phyloP scores from a whole-genome alignment of 192 early-diverging fungal species.

The Spizellomyces sp. region DNA sequence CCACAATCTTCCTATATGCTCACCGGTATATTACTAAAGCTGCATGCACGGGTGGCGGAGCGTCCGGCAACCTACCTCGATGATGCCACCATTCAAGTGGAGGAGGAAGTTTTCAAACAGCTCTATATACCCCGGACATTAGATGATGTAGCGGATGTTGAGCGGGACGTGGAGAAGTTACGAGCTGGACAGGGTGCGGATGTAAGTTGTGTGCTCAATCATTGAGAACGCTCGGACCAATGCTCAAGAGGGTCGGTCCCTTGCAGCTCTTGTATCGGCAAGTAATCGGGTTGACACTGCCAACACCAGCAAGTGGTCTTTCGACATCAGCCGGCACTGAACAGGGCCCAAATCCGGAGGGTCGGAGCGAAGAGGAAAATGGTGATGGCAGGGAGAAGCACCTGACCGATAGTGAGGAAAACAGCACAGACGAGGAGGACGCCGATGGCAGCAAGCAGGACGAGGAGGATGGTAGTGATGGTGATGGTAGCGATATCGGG shows the following conservation, averaged over 20 bases:
- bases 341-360: too few species aligned
- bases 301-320: neutral
- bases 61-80: constrained; percentile 39
- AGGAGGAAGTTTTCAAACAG: constrained; percentile 91
- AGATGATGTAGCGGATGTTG: constrained; percentile 87
- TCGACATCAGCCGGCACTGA: neutral
- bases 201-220: neutral
- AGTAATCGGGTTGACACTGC: constrained; percentile 30
- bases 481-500: constrained; percentile 38
- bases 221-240: too few species aligned
- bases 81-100: constrained; percentile 46
- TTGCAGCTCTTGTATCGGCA: constrained; percentile 24
- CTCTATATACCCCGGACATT: constrained; percentile 90
- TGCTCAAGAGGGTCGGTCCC: neutral
- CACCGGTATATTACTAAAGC: constrained; percentile 4
- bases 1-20: too few species aligned
- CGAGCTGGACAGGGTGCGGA: constrained; percentile 74
- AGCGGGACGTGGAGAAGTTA: constrained; percentile 76
- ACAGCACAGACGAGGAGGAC: neutral
- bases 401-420: too few species aligned
- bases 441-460: constrained; percentile 45
- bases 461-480: constrained; percentile 46
- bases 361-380: too few species aligned
- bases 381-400: too few species aligned
- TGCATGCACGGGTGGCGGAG: constrained; percentile 30